phyloP scores from a whole-genome alignment of 345 rosid species.

The Acer campestre region DNA sequence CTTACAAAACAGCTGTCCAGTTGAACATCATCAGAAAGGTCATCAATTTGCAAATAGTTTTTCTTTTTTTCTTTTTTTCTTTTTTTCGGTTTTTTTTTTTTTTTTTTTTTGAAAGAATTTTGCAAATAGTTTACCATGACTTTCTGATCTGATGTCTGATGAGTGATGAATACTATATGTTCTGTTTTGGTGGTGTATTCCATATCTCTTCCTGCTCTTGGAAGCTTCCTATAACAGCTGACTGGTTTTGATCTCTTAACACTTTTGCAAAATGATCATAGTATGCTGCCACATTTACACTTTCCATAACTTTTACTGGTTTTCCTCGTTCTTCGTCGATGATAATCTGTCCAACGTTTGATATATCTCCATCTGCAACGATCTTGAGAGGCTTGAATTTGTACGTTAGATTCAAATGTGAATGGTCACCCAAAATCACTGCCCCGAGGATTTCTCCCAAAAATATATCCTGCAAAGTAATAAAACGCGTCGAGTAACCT shows the following conservation, averaged over 20 bases:
- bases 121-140: no score
- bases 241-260: constrained; percentile 18
- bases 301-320: constrained; percentile 20
- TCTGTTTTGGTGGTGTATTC: no score
- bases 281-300: constrained; percentile 18
- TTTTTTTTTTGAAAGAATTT: constrained; percentile 4
- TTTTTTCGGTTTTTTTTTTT: no score
- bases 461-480: constrained; percentile 10
- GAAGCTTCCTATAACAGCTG: constrained; percentile 32
- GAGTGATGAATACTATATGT: no score
- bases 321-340: neutral
- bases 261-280: constrained; percentile 16
- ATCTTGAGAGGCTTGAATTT: constrained; percentile 18
- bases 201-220: neutral
- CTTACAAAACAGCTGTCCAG: neutral
- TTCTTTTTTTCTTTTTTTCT: neutral
- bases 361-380: constrained; percentile 22
- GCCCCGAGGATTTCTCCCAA: constrained; percentile 25
- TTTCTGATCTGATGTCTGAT: no score
- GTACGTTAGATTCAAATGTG: constrained; percentile 14
- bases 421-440: constrained; percentile 19
- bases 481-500: no score
- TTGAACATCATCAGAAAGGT: neutral
- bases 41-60: neutral
- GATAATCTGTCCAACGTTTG: constrained; percentile 14